Conservation (phyloP, 768 basidiomycete genomes). For the Naganishia antarctica region DNA sequence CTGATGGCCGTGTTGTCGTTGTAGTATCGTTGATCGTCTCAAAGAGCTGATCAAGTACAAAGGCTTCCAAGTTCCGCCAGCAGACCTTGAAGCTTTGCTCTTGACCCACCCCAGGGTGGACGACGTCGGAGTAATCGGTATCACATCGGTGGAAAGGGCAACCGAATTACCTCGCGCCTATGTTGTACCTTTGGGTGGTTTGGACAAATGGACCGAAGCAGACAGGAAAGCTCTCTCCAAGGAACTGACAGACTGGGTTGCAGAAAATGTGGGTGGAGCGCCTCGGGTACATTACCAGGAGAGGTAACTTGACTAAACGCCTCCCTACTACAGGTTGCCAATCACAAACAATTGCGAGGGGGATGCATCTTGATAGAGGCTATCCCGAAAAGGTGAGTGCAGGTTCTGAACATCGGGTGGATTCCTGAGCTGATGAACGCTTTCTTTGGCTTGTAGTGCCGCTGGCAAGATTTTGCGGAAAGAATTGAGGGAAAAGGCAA, state of each 20-base stretch:
- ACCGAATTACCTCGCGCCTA: constrained; percentile 69
- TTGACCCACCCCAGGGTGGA: constrained; percentile 69
- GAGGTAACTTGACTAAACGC: background rate
- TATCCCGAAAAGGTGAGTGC: constrained; percentile 64
- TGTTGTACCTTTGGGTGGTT: constrained; percentile 46
- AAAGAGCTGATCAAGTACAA: constrained; percentile 55
- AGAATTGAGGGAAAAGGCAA: constrained; percentile 52
- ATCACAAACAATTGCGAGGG: constrained; percentile 72
- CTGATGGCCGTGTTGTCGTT: constrained; percentile 36
- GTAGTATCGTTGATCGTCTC: constrained; percentile 47
- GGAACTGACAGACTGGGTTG: constrained; percentile 63
- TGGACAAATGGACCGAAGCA: constrained; percentile 28
- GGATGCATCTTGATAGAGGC: constrained; percentile 58
- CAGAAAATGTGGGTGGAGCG: constrained; percentile 57
- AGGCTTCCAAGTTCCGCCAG: constrained; percentile 83
- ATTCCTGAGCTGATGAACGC: too few species aligned
- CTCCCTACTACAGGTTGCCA: constrained; percentile 33
- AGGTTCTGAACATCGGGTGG: too few species aligned
- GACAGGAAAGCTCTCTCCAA: constrained; percentile 52
- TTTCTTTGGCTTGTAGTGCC: constrained; percentile 53
- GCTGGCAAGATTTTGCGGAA: constrained; percentile 82
- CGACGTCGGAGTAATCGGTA: constrained; percentile 75
- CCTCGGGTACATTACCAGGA: too few species aligned
- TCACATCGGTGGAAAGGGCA: constrained; percentile 62
- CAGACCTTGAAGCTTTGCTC: constrained; percentile 73